phyloP scores from a whole-genome alignment of 768 basidiomycete genomes.

The Leccinum broughii region DNA sequence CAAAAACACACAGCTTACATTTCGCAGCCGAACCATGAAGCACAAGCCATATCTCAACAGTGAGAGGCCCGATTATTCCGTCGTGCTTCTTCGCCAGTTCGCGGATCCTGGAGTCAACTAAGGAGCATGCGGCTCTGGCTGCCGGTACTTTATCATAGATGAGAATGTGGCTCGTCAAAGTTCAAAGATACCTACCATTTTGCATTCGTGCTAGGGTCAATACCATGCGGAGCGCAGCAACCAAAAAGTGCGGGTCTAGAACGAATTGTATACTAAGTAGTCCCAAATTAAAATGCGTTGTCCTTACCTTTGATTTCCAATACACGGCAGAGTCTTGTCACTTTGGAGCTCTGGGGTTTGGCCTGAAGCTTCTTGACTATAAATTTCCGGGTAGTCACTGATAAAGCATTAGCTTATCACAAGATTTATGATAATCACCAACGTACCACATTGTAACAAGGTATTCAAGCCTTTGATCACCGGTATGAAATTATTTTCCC shows the following conservation, averaged over 20 bases:
- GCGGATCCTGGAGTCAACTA: conserved; percentile 3
- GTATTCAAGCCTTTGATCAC: conserved; percentile 23
- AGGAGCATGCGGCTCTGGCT: neutral
- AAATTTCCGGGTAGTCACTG: neutral
- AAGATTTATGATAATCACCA: neutral
- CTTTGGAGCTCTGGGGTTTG: neutral
- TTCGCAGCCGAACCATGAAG: conserved; percentile 6
- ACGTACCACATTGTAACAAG: conserved; percentile 21
- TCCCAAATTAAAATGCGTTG: neutral
- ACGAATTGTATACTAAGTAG: neutral
- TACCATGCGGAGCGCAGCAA: conserved; percentile 20
- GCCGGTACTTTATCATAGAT: neutral
- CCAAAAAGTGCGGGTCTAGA: conserved; percentile 12
- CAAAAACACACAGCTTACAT: neutral
- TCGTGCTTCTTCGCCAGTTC: conserved; percentile 8
- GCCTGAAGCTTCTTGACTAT: neutral
- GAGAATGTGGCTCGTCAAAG: neutral
- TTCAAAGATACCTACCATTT: conserved; percentile 4
- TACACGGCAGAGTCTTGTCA: conserved; percentile 13
- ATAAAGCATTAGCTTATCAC: neutral
- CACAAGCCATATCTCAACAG: conserved; percentile 21
- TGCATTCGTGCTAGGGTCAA: conserved; percentile 15
- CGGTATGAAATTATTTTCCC: conserved; percentile 8
- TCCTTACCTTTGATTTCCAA: conserved; percentile 15
- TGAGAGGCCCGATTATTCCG: conserved; percentile 18